A percentile compares a stretch with the other conserved stretches of the same genome.
These are phyloP conservation scores for Talaromyces wortmannii DNA, from an alignment of 495 filamentous ascomycete species.

Conservation along the genomic window DNA sequence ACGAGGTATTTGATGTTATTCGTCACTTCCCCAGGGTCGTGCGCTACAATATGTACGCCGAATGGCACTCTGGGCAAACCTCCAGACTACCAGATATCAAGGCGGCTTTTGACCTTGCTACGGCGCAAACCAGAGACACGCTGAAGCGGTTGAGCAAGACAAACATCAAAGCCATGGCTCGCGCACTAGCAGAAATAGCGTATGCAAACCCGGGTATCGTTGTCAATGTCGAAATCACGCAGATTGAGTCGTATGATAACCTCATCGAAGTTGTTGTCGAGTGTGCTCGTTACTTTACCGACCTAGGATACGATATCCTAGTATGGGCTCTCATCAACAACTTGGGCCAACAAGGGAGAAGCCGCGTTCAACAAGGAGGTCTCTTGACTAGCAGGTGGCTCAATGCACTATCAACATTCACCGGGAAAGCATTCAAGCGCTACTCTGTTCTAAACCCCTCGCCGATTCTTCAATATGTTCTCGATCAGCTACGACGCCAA, in stretches of 20 bases:
- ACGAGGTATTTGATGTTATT: slow-evolving; percentile 77
- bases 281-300: slow-evolving; percentile 87
- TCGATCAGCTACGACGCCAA: slow-evolving; percentile 69
- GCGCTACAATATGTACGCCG: slow-evolving; percentile 85
- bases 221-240: slow-evolving; percentile 74
- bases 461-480: slow-evolving; percentile 85
- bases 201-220: slow-evolving; percentile 85
- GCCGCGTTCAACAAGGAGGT: slow-evolving; percentile 74
- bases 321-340: slow-evolving; percentile 81
- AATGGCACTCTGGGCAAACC: slow-evolving; percentile 77
- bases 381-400: slow-evolving; percentile 88
- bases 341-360: slow-evolving; percentile 65
- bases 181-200: slow-evolving; percentile 78
- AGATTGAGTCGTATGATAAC: slow-evolving; percentile 89
- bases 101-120: slow-evolving; percentile 67
- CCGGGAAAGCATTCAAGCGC: slow-evolving; percentile 79
- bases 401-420: slow-evolving; percentile 73
- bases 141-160: slow-evolving; percentile 80
- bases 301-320: slow-evolving; percentile 86
- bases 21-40: slow-evolving; percentile 66
- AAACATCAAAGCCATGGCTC: slow-evolving; percentile 78
- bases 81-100: slow-evolving; percentile 73
- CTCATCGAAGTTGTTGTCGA: slow-evolving; percentile 89
- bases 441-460: slow-evolving; percentile 74
- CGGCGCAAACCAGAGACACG: slow-evolving; percentile 68